Percentiles rank a stretch among this genome's conserved stretches.
These are phyloP conservation scores for Holtermannia corniformis DNA, from an alignment of 768 basidiomycete species.

Conservation along the genomic window DNA sequence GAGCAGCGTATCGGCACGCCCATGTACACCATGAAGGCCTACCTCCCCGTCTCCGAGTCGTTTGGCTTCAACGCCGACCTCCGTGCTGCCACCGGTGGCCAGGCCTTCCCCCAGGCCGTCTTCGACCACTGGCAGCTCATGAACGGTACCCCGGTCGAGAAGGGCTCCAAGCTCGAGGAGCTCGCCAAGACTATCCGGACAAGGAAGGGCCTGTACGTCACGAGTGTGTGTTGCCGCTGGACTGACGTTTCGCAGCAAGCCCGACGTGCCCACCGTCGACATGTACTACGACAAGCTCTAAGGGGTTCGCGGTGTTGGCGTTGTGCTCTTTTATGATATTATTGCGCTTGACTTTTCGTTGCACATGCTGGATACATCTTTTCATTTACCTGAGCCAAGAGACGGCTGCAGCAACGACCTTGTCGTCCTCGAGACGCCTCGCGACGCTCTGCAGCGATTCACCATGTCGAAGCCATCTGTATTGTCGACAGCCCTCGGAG, in stretches of 20 bases:
- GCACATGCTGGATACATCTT: too few species aligned
- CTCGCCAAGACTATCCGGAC: slow-evolving; percentile 70
- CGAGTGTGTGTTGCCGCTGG: slow-evolving; percentile 18
- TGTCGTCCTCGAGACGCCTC: too few species aligned
- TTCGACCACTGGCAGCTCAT: slow-evolving; percentile 35
- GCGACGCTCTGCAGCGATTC: too few species aligned
- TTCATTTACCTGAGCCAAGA: too few species aligned
- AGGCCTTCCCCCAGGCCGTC: slow-evolving; percentile 91
- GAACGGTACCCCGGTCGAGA: slow-evolving; percentile 59
- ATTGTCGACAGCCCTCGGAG: too few species aligned
- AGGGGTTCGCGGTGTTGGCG: too few species aligned
- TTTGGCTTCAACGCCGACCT: slow-evolving; percentile 98
- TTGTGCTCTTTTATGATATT: too few species aligned
- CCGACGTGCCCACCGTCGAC: slow-evolving; percentile 78
- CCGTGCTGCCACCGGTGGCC: slow-evolving; percentile 81
- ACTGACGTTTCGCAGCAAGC: too few species aligned
- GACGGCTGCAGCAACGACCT: too few species aligned
- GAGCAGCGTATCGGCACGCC: slow-evolving; percentile 96
- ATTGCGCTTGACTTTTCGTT: background rate
- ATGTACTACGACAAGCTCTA: slow-evolving; percentile 85
- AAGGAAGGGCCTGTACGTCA: slow-evolving; percentile 97
- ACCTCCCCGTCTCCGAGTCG: slow-evolving; percentile 42
- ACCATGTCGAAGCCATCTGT: too few species aligned
- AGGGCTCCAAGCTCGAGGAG: slow-evolving; percentile 83
- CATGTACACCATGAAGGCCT: slow-evolving; percentile 91